A percentile compares a stretch with the other conserved stretches of the same genome.
phyloP scores from a whole-genome alignment of 129 eudicot species.

The Deinandra increscens region DNA sequence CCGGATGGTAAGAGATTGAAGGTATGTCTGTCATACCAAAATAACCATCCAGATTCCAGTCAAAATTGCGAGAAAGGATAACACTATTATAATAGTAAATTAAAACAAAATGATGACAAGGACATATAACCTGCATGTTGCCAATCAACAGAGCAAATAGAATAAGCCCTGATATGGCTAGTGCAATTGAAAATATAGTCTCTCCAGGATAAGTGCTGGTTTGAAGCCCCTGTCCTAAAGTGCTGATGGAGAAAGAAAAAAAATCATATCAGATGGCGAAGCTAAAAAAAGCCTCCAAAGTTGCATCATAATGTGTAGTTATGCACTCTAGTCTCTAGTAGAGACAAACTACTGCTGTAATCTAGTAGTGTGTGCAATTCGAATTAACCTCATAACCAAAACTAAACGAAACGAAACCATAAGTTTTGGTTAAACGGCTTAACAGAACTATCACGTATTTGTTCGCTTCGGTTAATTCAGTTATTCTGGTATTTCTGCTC shows the following conservation, averaged over 20 bases:
- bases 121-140: slow-evolving; percentile 85
- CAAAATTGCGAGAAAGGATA: background rate
- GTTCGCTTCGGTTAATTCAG: background rate
- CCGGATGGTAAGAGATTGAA: slow-evolving; percentile 94
- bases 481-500: background rate
- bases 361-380: background rate
- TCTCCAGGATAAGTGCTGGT: slow-evolving; percentile 96
- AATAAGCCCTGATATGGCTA: slow-evolving; percentile 90
- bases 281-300: background rate
- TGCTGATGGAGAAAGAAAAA: slow-evolving; percentile 41
- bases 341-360: background rate
- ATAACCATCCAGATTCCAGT: slow-evolving; percentile 25
- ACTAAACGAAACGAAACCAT: background rate
- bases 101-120: background rate
- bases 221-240: slow-evolving; percentile 95
- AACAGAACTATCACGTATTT: background rate
- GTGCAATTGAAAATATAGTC: slow-evolving; percentile 79
- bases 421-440: background rate
- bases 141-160: slow-evolving; percentile 95
- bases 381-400: background rate
- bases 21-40: slow-evolving; percentile 64
- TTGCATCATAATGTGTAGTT: background rate
- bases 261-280: background rate
- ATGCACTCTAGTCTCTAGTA: background rate
- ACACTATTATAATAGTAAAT: background rate